Conservation (phyloP, 495 filamentous ascomycete species). For the Talaromyces borbonicus region DNA sequence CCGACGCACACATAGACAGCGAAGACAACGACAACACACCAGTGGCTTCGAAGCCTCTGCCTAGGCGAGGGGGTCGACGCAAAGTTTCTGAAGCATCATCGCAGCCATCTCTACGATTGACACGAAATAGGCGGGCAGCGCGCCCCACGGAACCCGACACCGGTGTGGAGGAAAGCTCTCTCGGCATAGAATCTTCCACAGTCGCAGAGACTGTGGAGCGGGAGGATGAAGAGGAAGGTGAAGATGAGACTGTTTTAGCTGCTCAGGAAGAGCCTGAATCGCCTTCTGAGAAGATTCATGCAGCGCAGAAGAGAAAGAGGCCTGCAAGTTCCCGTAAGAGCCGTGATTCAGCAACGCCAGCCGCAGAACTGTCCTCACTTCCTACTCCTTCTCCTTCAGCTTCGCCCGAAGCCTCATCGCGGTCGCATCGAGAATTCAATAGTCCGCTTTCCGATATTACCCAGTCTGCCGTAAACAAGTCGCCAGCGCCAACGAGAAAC, state of each 20-base stretch:
- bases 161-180: slow-evolving; percentile 18
- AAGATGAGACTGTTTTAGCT: slow-evolving; percentile 39
- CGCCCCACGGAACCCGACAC: slow-evolving; percentile 21
- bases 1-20: slow-evolving; percentile 38
- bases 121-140: slow-evolving; percentile 27
- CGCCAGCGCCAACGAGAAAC: slow-evolving; percentile 26
- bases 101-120: slow-evolving; percentile 28
- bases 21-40: slow-evolving; percentile 74
- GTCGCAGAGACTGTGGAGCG: slow-evolving; percentile 28
- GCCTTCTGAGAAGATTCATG: slow-evolving; percentile 51
- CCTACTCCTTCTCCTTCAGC: slow-evolving; percentile 47
- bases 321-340: slow-evolving; percentile 48
- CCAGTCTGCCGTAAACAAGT: slow-evolving; percentile 53
- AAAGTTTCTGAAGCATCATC: slow-evolving; percentile 47
- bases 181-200: slow-evolving; percentile 38
- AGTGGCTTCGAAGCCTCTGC: slow-evolving; percentile 42
- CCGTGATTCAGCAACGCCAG: slow-evolving; percentile 36
- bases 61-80: slow-evolving; percentile 39
- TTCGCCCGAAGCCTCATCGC: slow-evolving; percentile 39
- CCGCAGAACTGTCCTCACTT: slow-evolving; percentile 38
- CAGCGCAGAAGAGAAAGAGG: slow-evolving; percentile 57
- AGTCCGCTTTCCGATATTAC: slow-evolving; percentile 72
- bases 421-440: slow-evolving; percentile 39
- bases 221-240: slow-evolving; percentile 21
- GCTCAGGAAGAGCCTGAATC: slow-evolving; percentile 45